Evolutionary conservation across 2,329 filamentous ascomycete genomes (phyloP), one percentile per base, ranked within the genome.

Genomic region (Alternaria infectoria): DNA sequence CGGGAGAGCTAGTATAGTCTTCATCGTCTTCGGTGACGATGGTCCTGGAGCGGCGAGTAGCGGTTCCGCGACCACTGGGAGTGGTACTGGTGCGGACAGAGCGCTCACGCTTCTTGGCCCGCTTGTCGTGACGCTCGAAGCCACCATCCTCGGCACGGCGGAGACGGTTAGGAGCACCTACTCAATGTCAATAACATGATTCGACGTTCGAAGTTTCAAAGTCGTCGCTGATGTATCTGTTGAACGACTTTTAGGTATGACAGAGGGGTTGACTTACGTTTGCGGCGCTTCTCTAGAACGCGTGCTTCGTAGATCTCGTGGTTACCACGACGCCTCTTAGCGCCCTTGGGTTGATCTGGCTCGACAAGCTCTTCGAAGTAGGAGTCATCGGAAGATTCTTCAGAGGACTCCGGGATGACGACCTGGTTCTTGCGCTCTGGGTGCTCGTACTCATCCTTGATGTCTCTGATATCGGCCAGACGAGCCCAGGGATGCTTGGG

Each of bases 231-330:
- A 15, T n/a, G 26, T 23, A 12, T 52, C 5, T 40, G 19, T 25
- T 52, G 19, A 10, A 25, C n/a, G 28, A 32, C 23, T 25, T 17
- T 10, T 6, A 30, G 49, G 5, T 43, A 40, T 21, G 28, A 26
- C 3, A 19, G 15, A 40, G 23, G 25, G 11, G 11, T 40, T 17
- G 13, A 66, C 69, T 69, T 69, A 70, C 73, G 61, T 59, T 74
- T 76, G 49, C 67, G 68, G 26, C 65, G 68, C 66, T 74, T 73
- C 26, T 65, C 61, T 59, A 71, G 67, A n/a, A 71, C 56, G 9
- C 74, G 73, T 26, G 72, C 68, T 51, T 76, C 74, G 45, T 77
- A 77, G n/a, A 72, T 23, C 56, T 77, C 74, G 28, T 74, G 69
- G 25, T 64, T 65, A n/a, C 65, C 54, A 30, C 17, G n/a, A n/a